These are phyloP conservation scores for Porogramme epimiltina DNA, from an alignment of 1,284 basidiomycete genomes.

Conservation along the genomic window DNA sequence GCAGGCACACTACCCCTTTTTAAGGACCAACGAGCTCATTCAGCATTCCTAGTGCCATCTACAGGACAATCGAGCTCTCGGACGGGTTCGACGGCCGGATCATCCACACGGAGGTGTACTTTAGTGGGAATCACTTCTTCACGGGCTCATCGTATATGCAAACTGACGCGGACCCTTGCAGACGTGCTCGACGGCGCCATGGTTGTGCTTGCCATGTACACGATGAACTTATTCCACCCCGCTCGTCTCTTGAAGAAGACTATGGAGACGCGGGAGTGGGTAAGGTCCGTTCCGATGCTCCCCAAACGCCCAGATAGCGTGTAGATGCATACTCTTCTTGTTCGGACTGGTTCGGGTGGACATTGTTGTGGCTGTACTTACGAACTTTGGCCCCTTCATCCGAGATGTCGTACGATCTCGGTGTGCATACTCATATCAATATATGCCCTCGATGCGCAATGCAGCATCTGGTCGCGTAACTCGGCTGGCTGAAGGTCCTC, in stretches of 20 bases:
- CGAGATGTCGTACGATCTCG: no score
- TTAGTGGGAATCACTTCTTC: constrained; percentile 38
- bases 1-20: not conserved
- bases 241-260: constrained; percentile 24
- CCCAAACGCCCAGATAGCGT: no score
- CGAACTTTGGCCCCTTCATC: no score
- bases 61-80: constrained; percentile 51
- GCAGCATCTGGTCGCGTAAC: no score
- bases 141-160: not conserved
- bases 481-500: no score
- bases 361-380: no score
- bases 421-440: no score
- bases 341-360: no score
- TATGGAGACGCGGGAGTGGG: not conserved
- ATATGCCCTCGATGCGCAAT: no score
- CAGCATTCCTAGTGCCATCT: constrained; percentile 38
- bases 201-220: constrained; percentile 54
- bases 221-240: constrained; percentile 56
- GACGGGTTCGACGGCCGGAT: constrained; percentile 55
- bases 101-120: constrained; percentile 51
- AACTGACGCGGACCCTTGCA: constrained; percentile 16
- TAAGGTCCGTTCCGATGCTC: not conserved
- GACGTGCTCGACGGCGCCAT: constrained; percentile 61
- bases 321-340: no score
- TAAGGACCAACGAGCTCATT: not conserved